Evolutionary conservation across 1,139 yeast species (phyloP), one percentile per base, ranked within the genome.

Genomic region (Sugiyamaella grinbergsii): DNA sequence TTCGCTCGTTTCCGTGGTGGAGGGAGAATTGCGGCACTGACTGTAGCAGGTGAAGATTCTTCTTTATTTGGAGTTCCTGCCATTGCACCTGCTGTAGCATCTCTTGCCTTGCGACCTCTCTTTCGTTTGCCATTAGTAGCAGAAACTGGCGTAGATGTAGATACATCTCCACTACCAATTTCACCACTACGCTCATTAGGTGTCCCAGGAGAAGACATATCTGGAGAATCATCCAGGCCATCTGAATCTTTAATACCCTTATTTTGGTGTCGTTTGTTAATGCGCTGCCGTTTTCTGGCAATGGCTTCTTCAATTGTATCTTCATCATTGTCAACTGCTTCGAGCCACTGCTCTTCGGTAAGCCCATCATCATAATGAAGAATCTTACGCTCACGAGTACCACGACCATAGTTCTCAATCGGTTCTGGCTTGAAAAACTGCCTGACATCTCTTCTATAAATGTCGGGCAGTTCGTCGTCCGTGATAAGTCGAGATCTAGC

Each of bases 271-370:
- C 49, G 28, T 15, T 32, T 15, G 7, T 36, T 24, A 5, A 60
- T 47, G 11, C 68, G 74, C 60, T 85, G 81, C 62, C 83, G 85
- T 58, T 85, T 76, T 47, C 69, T 72, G 53, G n/a, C n/a, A n/a
- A 84, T 81, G 7, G 89, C 90, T 50, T 79, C 89, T 59, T 85
- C 93, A 34, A 85, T 78, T 0, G 85, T 71, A 42, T 74, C 77
- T 7, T 83, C 85, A 55, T 86, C 95, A 50, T 78, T 75, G 61
- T 82, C 87, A 62, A 82, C 79, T 3, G 86, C 87, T 51, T 80
- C 80, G 24, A 79, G 67, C 95, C 96, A 91, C 70, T 90, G 97
- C 62, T 89, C 96, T 68, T 91, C 98, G 2, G 95, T 88, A 57
- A 91, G 76, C 1, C 95, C 96, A 67, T 91, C 98, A 63, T 91